Evolutionary conservation across 2,329 filamentous ascomycete genomes (phyloP), one percentile per base, ranked within the genome.

Genomic region (Metarhizium album): DNA sequence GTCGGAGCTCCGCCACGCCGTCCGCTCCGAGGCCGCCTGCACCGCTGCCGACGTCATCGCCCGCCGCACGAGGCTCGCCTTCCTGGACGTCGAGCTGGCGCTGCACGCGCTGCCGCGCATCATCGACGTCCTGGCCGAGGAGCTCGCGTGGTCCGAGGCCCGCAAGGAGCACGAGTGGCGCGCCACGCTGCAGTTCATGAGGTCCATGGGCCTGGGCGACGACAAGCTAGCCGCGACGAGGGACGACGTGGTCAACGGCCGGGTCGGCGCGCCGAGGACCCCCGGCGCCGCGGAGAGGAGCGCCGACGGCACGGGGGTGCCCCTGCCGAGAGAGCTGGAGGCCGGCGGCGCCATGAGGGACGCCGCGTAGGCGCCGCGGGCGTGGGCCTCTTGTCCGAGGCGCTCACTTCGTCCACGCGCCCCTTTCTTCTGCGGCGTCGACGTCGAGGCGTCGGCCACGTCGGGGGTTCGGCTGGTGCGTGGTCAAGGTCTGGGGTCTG

Each of bases 1-100:
- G 58, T 84, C 84, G 29, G 85, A 89, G 65, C 73, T 89, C 33
- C 78, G 83, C 35, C 86, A 87, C 65, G 84, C 82, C 9, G 77
- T 86, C 22, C 80, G 83, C 52, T 77, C 84, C 62, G 85, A 89
- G 67, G 83, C 86, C 53, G 85, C 85, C 2, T 82, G 86, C 64
- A 86, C 82, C 2, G 83, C 83, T 2, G 77, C 83, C 45, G 85
- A 89, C 62, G 78, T 87, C 35, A 75, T 89, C 51, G 81, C 84
- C 16, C 80, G 85, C 50, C 75, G 85, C 51, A 88, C 82, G 42
- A 77, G 85, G 50, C 71, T 89, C 43, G 83, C 85, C n/a, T 89
- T 89, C 71, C 69, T 89, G 55, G 87, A 89, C 64, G 83, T 83
- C 1, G 78, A 86, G 62, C 81, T 81, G 24, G 82, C 84, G 0